These are phyloP conservation scores for Aureobasidium sp. DNA, from an alignment of 2,329 filamentous ascomycete species.

Conservation along the genomic window DNA sequence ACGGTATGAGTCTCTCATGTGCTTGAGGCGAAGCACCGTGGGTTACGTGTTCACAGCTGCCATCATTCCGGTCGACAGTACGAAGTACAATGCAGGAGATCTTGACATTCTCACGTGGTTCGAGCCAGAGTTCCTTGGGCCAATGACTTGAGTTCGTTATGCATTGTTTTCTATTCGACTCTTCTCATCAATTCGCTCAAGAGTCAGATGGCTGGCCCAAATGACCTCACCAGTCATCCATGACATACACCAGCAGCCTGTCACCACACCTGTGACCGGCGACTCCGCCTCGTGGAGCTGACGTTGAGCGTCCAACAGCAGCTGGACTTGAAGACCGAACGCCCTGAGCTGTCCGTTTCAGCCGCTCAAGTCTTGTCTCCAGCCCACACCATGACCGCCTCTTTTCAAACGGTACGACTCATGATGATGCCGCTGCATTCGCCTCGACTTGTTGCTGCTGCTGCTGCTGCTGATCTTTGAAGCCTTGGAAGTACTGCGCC, in stretches of 20 bases:
- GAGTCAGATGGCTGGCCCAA: background rate
- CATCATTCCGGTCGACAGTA: background rate
- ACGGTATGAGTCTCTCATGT: background rate
- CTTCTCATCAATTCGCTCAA: background rate
- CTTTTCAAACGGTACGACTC: background rate
- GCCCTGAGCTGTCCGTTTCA: constrained; percentile 1
- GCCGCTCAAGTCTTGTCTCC: constrained; percentile 6
- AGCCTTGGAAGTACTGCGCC: constrained; percentile 29
- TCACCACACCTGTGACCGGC: background rate
- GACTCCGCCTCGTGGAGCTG: background rate
- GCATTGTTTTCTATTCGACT: background rate
- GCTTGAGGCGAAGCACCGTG: background rate
- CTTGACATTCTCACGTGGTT: background rate
- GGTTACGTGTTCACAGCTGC: background rate
- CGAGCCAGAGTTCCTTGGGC: background rate
- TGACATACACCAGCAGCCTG: background rate
- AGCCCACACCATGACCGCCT: background rate
- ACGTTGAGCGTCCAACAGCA: constrained; percentile 2
- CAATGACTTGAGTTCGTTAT: background rate
- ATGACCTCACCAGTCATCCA: background rate
- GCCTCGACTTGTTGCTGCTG: background rate
- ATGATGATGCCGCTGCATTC: background rate
- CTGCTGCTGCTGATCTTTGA: constrained; percentile 17
- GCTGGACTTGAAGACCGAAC: background rate
- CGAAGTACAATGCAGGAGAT: background rate